phyloP scores from a whole-genome alignment of 305 asterid species.

The Plantago coronopus region DNA sequence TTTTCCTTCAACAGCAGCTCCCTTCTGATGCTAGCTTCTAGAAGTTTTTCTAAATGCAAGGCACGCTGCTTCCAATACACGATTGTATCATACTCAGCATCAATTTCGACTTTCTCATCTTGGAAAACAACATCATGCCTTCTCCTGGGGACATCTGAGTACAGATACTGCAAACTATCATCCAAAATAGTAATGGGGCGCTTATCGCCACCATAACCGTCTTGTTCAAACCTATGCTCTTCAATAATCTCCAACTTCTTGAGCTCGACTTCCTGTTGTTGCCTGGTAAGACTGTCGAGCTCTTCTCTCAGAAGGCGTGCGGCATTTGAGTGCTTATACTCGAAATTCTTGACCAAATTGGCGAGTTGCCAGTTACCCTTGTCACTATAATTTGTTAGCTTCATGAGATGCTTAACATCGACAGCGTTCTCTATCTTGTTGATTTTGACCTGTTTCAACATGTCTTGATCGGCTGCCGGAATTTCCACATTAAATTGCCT shows the following conservation, averaged over 20 bases:
- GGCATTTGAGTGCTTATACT: conserved; percentile 65
- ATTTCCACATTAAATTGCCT: conserved; percentile 74
- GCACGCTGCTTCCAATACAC: conserved; percentile 71
- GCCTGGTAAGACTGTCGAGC: conserved; percentile 75
- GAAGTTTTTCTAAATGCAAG: conserved; percentile 56
- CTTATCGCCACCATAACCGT: conserved; percentile 69
- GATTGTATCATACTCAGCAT: conserved; percentile 64
- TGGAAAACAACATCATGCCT: conserved; percentile 39
- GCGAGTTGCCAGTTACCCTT: conserved; percentile 81
- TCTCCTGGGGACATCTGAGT: conserved; percentile 51
- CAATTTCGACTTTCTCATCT: conserved; percentile 49
- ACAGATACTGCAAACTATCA: conserved; percentile 53
- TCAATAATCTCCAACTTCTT: conserved; percentile 84
- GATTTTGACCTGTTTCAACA: conserved; percentile 73
- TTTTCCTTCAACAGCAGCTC: conserved; percentile 60
- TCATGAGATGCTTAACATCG: conserved; percentile 65
- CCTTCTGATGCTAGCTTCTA: conserved; percentile 56
- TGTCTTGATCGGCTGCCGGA: conserved; percentile 69
- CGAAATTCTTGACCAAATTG: conserved; percentile 82
- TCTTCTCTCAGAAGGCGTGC: conserved; percentile 80
- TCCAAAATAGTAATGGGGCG: conserved; percentile 82
- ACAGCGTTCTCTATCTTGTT: conserved; percentile 62
- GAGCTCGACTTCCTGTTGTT: conserved; percentile 78
- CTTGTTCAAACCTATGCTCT: conserved; percentile 73
- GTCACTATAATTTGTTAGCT: conserved; percentile 73